phyloP scores from a whole-genome alignment of 2,329 filamentous ascomycete genomes.

The Chaetothyriales sp. region DNA sequence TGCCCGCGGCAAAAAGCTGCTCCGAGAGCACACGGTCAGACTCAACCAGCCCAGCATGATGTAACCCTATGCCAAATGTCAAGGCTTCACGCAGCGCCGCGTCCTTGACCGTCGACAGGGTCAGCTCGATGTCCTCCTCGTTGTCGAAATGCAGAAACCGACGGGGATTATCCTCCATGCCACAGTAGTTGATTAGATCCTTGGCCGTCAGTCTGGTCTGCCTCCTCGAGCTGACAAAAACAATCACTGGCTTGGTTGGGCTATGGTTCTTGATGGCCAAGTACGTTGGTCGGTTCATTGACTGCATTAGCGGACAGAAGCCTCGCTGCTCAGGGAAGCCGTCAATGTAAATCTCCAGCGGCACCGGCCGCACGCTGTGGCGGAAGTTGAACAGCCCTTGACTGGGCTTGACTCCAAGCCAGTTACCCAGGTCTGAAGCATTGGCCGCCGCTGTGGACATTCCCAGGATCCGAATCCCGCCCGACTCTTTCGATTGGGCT shows the following conservation, averaged over 20 bases:
- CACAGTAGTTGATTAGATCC: conserved; percentile 91
- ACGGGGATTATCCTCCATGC: conserved; percentile 94
- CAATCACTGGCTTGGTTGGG: conserved; percentile 91
- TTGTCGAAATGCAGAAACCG: conserved; percentile 76
- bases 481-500: conserved; percentile 68
- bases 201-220: conserved; percentile 92
- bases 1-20: conserved; percentile 91
- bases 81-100: conserved; percentile 85
- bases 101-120: conserved; percentile 82
- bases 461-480: conserved; percentile 79
- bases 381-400: conserved; percentile 76
- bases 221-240: conserved; percentile 88
- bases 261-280: conserved; percentile 93
- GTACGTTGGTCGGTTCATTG: conserved; percentile 96
- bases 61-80: conserved; percentile 89
- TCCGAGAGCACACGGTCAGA: conserved; percentile 82
- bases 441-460: conserved; percentile 99
- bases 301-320: conserved; percentile 96
- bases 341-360: conserved; percentile 91
- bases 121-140: conserved; percentile 80
- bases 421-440: conserved; percentile 82
- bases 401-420: conserved; percentile 81
- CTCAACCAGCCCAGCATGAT: conserved; percentile 93
- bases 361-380: conserved; percentile 90
- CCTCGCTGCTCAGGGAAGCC: conserved; percentile 90